phyloP scores from a whole-genome alignment of 1,284 basidiomycete species.

The Uromyces viciae-fabae region DNA sequence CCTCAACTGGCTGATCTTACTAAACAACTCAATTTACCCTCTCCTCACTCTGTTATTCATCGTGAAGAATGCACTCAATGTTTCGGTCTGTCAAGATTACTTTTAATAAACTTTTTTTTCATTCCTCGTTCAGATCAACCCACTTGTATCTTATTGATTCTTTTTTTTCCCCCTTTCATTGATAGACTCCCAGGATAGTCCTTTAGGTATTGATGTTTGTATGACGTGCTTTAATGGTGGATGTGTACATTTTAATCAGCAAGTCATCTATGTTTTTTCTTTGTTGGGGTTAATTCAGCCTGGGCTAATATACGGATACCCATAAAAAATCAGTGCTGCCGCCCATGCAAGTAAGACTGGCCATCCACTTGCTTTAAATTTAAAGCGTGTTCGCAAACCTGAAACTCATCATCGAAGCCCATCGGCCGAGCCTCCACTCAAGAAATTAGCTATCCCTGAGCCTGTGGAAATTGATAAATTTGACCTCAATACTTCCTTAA shows the following conservation, averaged over 20 bases:
- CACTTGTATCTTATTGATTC: background rate
- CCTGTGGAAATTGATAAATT: constrained; percentile 85
- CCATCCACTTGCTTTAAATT: constrained; percentile 75
- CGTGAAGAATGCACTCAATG: constrained; percentile 91
- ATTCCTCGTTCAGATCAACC: too few relatives aligned
- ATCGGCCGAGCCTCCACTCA: constrained; percentile 77
- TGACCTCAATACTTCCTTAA: constrained; percentile 65
- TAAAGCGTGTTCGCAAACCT: constrained; percentile 71
- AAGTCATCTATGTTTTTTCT: constrained; percentile 49
- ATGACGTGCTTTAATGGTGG: constrained; percentile 89
- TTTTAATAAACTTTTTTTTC: too few relatives aligned
- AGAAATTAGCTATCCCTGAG: constrained; percentile 79
- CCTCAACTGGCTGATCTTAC: background rate
- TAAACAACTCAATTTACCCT: background rate
- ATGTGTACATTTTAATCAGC: constrained; percentile 62
- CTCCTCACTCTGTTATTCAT: constrained; percentile 60
- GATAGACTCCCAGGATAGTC: constrained; percentile 63
- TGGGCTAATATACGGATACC: background rate
- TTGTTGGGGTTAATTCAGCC: too few relatives aligned
- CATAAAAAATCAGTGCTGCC: constrained; percentile 45
- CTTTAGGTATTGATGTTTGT: constrained; percentile 81
- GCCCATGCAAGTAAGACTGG: constrained; percentile 69
- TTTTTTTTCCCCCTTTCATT: background rate
- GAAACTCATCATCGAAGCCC: constrained; percentile 56
- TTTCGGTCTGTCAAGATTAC: constrained; percentile 63